Evolutionary conservation across 257 asterid genomes (phyloP), one percentile per base, ranked within the genome.

Genomic region (Orobanche coerulescens): DNA sequence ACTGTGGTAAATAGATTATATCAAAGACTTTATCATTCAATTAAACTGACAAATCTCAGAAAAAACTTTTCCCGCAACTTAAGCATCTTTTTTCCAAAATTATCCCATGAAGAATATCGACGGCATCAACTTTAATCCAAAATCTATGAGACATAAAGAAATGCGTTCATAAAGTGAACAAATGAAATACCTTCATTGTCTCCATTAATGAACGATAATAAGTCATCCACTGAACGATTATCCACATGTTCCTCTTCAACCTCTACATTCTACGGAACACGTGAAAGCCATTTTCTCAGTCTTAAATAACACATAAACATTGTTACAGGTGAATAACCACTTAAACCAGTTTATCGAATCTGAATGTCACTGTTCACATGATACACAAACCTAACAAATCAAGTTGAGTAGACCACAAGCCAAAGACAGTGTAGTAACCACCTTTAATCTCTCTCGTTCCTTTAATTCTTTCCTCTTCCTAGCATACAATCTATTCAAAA

Each of bases 211-310:
- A 81, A 92, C 15, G 95, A 84, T 65, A 92, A 75, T 42, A 92
- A 90, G 71, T 92, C 98, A 76, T 92, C 98, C 55, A 92, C 93
- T 59, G 98, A 86, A 44, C 96, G 95, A 25, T 84, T 84, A 77
- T 88, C 98, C 66, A 77, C 85, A 31, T 33, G 89, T 75, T 81
- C 96, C 81, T 80, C 98, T 82, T 82, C 98, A 51, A 66, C 75
- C 70, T 84, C 94, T 46, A 69, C 81, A 77, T 75, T 84, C 96
- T 86, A 73, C 22, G 66, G 55, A 77, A 81, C 18, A 76, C 20
- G 72, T 13, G 23, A 63, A 62, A 64, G 48, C 33, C 64, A 44
- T 43, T 40, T 37, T 33, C 55, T 80, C 67, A 76, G 73, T 74
- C 62, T 69, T 56, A 67, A 75, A 66, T 54, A 34, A 47, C 63